phyloP scores from a whole-genome alignment of 2,329 filamentous ascomycete genomes.

The Colletotrichum spaethianum region DNA sequence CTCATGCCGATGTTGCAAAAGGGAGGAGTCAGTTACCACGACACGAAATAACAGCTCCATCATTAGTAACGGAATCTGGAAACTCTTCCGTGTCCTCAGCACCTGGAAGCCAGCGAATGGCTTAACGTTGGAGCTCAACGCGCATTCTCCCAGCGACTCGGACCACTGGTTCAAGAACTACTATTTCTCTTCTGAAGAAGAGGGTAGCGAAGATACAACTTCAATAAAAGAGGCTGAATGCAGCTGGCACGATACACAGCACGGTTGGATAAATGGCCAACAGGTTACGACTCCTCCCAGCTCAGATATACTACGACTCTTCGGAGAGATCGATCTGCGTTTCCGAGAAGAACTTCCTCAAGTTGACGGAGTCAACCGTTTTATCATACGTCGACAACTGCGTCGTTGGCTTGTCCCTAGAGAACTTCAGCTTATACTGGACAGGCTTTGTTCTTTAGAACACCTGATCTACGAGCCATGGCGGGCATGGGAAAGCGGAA shows the following conservation, averaged over 20 bases:
- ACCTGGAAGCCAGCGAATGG: not conserved
- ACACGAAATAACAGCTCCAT: not conserved
- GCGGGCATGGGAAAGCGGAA: not conserved
- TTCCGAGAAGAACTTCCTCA: not conserved
- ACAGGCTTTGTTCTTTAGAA: not conserved
- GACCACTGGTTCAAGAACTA: not conserved
- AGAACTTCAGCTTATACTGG: not conserved
- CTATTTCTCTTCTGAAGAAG: not conserved
- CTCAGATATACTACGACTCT: not conserved
- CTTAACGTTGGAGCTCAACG: not conserved
- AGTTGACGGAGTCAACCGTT: not conserved
- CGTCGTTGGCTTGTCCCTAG: not conserved
- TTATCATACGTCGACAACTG: not conserved
- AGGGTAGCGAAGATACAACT: not conserved
- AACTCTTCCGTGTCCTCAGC: not conserved
- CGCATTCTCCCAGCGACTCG: not conserved
- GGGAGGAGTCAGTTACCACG: no score
- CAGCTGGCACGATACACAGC: not conserved
- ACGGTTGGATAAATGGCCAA: not conserved
- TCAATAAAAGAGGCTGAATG: no score
- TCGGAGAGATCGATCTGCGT: not conserved
- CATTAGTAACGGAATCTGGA: not conserved
- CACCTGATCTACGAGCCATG: not conserved
- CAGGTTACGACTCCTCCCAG: not conserved
- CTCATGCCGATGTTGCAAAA: not conserved